Percentiles rank a stretch among this genome's conserved stretches.
These are phyloP conservation scores for Senecio squalidus DNA, from an alignment of 140 eudicot species.

Conservation along the genomic window DNA sequence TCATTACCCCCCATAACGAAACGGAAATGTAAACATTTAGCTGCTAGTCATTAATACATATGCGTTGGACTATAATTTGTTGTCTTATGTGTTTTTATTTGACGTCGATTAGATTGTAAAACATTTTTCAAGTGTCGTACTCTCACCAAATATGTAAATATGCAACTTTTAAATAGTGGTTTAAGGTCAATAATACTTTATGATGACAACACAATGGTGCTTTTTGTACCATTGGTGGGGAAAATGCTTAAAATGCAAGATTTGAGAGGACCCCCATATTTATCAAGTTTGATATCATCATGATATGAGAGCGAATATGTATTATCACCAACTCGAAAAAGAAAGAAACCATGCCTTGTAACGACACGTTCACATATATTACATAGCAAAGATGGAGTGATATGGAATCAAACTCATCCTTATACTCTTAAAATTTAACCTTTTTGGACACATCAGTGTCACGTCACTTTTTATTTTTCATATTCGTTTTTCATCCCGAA, in stretches of 20 bases:
- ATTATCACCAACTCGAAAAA: too few species aligned
- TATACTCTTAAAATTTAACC: too few species aligned
- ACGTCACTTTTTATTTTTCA: too few species aligned
- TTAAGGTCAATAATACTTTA: background rate
- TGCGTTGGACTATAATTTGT: background rate
- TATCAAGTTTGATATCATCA: too few species aligned
- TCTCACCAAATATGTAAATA: background rate
- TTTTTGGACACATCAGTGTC: too few species aligned
- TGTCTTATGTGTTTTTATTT: slow-evolving; percentile 2
- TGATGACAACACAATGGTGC: background rate
- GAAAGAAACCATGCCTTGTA: too few species aligned
- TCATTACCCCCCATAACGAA: background rate
- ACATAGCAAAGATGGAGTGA: too few species aligned
- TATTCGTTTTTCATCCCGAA: too few species aligned
- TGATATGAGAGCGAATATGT: too few species aligned
- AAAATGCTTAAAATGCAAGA: slow-evolving; percentile 6
- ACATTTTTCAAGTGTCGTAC: background rate
- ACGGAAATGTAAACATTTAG: background rate
- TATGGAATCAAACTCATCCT: too few species aligned
- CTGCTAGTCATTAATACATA: background rate
- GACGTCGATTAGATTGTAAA: background rate
- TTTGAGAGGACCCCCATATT: background rate
- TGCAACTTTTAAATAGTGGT: background rate
- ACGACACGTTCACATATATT: too few species aligned
- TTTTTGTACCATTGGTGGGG: background rate